Evolutionary conservation across 2,329 filamentous ascomycete genomes (phyloP).

Genomic region (Colletotrichum godetiae): DNA sequence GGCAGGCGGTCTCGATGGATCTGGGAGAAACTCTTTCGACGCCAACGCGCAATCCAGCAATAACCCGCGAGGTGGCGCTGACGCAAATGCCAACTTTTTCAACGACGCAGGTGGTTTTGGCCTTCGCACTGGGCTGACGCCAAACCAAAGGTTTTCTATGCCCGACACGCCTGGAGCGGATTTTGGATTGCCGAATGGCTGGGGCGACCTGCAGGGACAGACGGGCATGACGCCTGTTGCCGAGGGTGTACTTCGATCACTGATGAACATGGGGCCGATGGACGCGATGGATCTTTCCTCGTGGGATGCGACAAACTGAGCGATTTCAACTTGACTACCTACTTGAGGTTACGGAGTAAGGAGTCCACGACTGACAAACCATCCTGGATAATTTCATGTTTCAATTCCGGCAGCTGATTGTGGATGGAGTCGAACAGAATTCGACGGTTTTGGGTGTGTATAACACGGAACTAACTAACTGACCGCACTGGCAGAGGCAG

Average conservation of each 20-base stretch:
- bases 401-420: background rate
- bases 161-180: conserved; percentile 49
- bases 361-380: background rate
- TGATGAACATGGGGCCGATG: conserved; percentile 70
- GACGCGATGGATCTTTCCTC: conserved; percentile 67
- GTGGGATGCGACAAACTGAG: conserved; percentile 53
- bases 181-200: conserved; percentile 57
- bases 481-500: background rate
- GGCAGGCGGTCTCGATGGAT: conserved; percentile 44
- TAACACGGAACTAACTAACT: background rate
- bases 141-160: conserved; percentile 48
- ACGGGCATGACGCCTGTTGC: conserved; percentile 65
- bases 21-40: conserved; percentile 60
- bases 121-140: conserved; percentile 48
- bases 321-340: background rate
- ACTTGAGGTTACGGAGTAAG: background rate
- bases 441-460: background rate
- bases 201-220: conserved; percentile 55
- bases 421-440: background rate
- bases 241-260: conserved; percentile 66
- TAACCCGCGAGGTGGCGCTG: conserved; percentile 50
- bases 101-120: conserved; percentile 51
- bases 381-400: background rate
- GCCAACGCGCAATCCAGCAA: conserved; percentile 61
- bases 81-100: conserved; percentile 54